Evolutionary conservation across 2,329 filamentous ascomycete species (phyloP), one percentile per base, ranked within the genome.

Genomic region (Ramularia endophylla): DNA sequence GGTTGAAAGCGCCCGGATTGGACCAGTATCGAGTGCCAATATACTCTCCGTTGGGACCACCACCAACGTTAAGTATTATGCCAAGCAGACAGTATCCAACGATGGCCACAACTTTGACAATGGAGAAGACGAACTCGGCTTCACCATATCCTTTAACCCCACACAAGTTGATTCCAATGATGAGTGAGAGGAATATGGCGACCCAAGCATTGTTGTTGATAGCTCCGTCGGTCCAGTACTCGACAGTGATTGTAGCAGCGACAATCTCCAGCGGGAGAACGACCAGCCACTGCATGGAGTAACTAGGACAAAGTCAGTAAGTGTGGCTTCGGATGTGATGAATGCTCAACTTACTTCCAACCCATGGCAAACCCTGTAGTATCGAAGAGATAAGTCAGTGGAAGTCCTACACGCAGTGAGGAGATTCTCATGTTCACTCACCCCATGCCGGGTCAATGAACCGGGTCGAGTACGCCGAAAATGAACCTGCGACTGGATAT

Each of bases 71-170:
- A 54, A 81, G 71, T 41, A 80, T 61, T 40, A 81, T 78, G 32
- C 74, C 78, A 18, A 82, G 64, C 50, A 84, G 71, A 57, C 83
- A 83, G 59, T 83, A 83, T 4, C 78, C 80, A 8, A 74, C 64
- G 53, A 74, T 73, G 33, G 78, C 60, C 13, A 59, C 43, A 30
- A 64, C 54, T 45, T 64, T 63, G 53, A 62, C 53, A 44, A 61
- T 58, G n/a, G 55, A 48, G 30, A 64, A 56, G 29, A 63, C 41
- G 46, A 64, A 64, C 30, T 64, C 61, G 8, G 55, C 57, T 39
- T 63, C 61, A 28, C 60, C 60, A 32, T 62, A 64, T 11, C 58
- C 59, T 27, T 50, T 50, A 19, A 63, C 58, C 9, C 59, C 60
- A 38, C 62, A 60, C 19, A 62, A 36, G 27, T 62, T 55, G 47